Evolutionary conservation across 371 early-diverging fungal species (phyloP).

Genomic region (Rhizopus sp.): DNA sequence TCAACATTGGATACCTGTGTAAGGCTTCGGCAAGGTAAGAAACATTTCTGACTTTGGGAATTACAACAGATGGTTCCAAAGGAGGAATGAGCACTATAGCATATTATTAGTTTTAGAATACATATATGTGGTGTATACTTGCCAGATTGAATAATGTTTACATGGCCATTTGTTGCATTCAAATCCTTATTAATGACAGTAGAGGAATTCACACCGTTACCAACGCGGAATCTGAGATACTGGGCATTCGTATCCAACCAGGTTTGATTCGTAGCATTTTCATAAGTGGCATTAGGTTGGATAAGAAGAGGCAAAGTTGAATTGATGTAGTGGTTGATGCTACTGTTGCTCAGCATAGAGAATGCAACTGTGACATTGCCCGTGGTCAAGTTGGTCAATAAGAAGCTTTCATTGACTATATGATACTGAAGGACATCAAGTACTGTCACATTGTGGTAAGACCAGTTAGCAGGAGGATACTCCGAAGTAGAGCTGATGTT

Average conservation of each 20-base stretch:
- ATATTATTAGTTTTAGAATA: not conserved
- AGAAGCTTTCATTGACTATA: conserved; percentile 24
- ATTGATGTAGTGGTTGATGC: conserved; percentile 16
- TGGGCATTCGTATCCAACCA: conserved; percentile 12
- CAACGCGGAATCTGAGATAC: conserved; percentile 21
- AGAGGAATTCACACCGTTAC: conserved; percentile 30
- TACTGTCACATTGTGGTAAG: conserved; percentile 19
- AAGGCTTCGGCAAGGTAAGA: conserved; percentile 14
- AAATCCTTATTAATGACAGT: conserved; percentile 30
- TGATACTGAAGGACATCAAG: conserved; percentile 40
- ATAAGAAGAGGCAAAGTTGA: conserved; percentile 33
- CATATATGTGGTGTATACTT: not conserved
- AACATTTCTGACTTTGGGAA: conserved; percentile 16
- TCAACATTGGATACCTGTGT: conserved; percentile 10
- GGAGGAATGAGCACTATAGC: conserved; percentile 9
- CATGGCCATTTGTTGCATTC: conserved; percentile 38
- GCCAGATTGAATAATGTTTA: conserved; percentile 40
- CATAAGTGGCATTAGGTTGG: conserved; percentile 19
- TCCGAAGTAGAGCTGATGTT: not conserved
- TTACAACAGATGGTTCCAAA: conserved; percentile 18
- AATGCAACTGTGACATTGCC: conserved; percentile 16
- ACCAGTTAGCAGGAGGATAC: conserved; percentile 22
- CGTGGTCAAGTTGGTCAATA: conserved; percentile 17
- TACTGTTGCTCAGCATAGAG: conserved; percentile 31
- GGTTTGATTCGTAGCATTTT: conserved; percentile 12